These are phyloP conservation scores for Graphilbum sp. DNA, from an alignment of 2,329 filamentous ascomycete genomes.

Conservation along the genomic window DNA sequence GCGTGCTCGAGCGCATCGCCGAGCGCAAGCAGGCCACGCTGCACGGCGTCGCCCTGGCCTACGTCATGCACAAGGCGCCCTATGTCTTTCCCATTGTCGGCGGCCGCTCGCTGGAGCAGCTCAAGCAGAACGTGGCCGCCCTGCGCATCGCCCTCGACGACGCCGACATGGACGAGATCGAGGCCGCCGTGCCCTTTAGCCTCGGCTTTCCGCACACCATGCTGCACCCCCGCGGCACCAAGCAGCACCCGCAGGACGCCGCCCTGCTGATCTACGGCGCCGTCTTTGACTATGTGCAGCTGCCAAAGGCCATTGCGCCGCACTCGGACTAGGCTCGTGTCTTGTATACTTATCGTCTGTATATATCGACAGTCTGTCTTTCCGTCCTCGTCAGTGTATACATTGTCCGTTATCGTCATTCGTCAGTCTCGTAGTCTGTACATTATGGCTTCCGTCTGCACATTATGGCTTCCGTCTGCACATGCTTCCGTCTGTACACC, in stretches of 20 bases:
- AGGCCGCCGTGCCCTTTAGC: conserved; percentile 44
- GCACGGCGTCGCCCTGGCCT: conserved; percentile 46
- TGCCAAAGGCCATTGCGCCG: conserved; percentile 25
- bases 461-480: no score
- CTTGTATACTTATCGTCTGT: no score
- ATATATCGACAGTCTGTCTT: no score
- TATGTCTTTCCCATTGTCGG: conserved; percentile 62
- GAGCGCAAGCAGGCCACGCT: conserved; percentile 18
- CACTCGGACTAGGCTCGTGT: conserved; percentile 20
- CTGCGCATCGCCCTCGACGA: conserved; percentile 40
- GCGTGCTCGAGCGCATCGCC: conserved; percentile 32
- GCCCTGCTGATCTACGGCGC: conserved; percentile 30
- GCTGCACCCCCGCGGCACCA: conserved; percentile 6
- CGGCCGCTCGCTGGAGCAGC: conserved; percentile 50
- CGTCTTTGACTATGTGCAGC: conserved; percentile 31
- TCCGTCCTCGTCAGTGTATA: no score
- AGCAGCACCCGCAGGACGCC: conserved; percentile 22
- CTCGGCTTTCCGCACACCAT: conserved; percentile 47
- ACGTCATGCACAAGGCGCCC: conserved; percentile 55
- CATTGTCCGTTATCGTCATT: no score
- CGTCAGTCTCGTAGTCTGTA: no score
- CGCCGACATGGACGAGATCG: conserved; percentile 51
- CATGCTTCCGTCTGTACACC: no score
- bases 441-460: no score
- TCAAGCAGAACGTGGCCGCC: conserved; percentile 54